Evolutionary conservation across 2,329 filamentous ascomycete species (phyloP).

Genomic region (Xylariaceae sp.): DNA sequence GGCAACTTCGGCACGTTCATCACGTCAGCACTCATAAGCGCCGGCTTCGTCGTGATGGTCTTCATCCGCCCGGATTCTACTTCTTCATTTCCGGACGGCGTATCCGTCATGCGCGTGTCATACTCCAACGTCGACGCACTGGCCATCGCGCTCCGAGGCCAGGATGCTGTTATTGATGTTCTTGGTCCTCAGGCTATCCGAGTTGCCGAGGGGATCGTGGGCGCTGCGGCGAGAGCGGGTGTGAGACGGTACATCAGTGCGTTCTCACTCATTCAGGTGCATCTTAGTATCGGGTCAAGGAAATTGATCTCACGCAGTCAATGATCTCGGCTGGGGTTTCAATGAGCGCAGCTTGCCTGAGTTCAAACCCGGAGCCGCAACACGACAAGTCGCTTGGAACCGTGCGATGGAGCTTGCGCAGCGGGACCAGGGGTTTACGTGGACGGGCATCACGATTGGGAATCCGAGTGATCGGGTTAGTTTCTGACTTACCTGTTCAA

Average conservation of each 20-base stretch:
- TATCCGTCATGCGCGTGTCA: constrained; percentile 20
- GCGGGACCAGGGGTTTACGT: constrained; percentile 25
- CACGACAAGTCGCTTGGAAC: constrained; percentile 23
- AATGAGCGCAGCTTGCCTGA: constrained; percentile 24
- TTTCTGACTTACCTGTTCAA: not conserved
- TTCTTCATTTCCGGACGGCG: constrained; percentile 21
- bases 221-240: constrained; percentile 30
- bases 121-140: constrained; percentile 23
- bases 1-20: constrained; percentile 30
- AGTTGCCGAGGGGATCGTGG: constrained; percentile 24
- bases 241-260: constrained; percentile 29
- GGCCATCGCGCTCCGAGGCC: constrained; percentile 22
- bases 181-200: constrained; percentile 23
- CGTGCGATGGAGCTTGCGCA: constrained; percentile 20
- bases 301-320: constrained; percentile 9
- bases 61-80: constrained; percentile 23
- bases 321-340: constrained; percentile 31
- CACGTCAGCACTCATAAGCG: constrained; percentile 23
- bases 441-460: constrained; percentile 30
- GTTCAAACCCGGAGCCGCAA: constrained; percentile 21
- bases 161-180: constrained; percentile 29
- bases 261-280: not conserved
- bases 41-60: constrained; percentile 26
- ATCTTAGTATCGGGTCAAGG: not conserved
- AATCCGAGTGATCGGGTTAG: constrained; percentile 33